These are phyloP conservation scores for Schizochytrium sp. DNA, from an alignment of 108 stramenopile genomes.

Conservation along the genomic window DNA sequence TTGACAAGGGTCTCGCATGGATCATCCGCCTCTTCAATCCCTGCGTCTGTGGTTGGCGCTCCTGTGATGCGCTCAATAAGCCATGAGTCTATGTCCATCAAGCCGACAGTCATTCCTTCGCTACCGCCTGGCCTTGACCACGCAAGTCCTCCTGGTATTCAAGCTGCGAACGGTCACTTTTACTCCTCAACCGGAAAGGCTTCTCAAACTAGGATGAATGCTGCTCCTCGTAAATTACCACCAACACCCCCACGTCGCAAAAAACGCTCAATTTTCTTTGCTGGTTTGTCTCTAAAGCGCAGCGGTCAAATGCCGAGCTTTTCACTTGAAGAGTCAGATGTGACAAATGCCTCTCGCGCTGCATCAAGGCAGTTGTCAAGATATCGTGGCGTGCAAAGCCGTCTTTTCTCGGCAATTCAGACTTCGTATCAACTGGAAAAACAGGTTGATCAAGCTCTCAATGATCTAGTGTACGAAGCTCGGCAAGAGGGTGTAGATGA, in stretches of 20 bases:
- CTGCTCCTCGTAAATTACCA: neutral
- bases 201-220: too few species aligned
- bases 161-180: too few species aligned
- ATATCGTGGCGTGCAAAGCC: neutral
- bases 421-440: constrained; percentile 23
- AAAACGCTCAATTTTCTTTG: neutral
- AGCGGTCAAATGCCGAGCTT: neutral
- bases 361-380: constrained; percentile 32
- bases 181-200: too few species aligned
- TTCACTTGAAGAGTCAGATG: constrained; percentile 1
- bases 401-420: constrained; percentile 13
- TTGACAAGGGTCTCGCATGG: too few species aligned
- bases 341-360: neutral
- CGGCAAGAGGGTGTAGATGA: neutral
- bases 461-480: neutral
- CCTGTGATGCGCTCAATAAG: too few species aligned
- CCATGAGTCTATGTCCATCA: too few species aligned
- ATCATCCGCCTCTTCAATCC: too few species aligned
- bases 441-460: neutral
- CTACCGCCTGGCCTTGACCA: too few species aligned
- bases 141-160: too few species aligned
- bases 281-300: neutral
- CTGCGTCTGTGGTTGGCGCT: too few species aligned
- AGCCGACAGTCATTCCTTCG: too few species aligned
- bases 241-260: neutral